Conservation (phyloP, 2,329 filamentous ascomycete species). For the Drechslerella dactyloides region DNA sequence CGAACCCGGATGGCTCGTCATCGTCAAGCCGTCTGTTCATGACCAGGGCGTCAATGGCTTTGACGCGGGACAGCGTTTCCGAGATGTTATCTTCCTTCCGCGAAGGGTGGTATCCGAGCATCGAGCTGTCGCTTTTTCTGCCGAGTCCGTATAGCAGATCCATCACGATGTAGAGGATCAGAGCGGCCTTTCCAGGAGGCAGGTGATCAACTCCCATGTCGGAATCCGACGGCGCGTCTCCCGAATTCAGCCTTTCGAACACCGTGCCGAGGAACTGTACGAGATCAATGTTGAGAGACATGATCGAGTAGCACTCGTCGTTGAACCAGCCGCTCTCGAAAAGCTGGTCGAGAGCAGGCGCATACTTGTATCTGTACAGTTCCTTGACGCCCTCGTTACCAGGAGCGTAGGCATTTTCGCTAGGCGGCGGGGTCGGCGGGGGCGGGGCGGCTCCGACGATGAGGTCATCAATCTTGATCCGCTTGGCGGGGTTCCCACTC, state of each 20-base stretch:
- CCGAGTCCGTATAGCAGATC: constrained; percentile 57
- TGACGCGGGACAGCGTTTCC: constrained; percentile 73
- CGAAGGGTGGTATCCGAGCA: constrained; percentile 55
- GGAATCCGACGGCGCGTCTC: constrained; percentile 51
- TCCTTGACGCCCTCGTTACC: constrained; percentile 71
- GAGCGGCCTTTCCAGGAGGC: constrained; percentile 52
- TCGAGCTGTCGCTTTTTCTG: constrained; percentile 61
- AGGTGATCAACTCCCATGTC: constrained; percentile 52
- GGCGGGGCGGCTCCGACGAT: constrained; percentile 69
- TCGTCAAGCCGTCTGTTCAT: constrained; percentile 74
- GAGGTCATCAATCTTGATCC: constrained; percentile 76
- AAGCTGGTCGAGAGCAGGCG: constrained; percentile 73
- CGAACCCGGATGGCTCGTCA: constrained; percentile 59
- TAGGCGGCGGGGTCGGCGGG: constrained; percentile 64
- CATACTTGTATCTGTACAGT: constrained; percentile 78
- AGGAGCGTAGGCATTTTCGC: constrained; percentile 57
- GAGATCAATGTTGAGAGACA: constrained; percentile 60
- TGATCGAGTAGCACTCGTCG: constrained; percentile 60
- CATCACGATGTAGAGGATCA: constrained; percentile 54
- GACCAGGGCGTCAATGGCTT: constrained; percentile 76
- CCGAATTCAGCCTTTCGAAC: constrained; percentile 53
- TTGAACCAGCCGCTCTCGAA: constrained; percentile 86
- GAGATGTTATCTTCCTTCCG: constrained; percentile 65
- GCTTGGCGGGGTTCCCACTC: constrained; percentile 63
- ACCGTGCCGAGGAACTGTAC: constrained; percentile 53